Evolutionary conservation across 192 early-diverging fungal species (phyloP), one percentile per base, ranked within the genome.

Genomic region (Backusella parvicylindrica): DNA sequence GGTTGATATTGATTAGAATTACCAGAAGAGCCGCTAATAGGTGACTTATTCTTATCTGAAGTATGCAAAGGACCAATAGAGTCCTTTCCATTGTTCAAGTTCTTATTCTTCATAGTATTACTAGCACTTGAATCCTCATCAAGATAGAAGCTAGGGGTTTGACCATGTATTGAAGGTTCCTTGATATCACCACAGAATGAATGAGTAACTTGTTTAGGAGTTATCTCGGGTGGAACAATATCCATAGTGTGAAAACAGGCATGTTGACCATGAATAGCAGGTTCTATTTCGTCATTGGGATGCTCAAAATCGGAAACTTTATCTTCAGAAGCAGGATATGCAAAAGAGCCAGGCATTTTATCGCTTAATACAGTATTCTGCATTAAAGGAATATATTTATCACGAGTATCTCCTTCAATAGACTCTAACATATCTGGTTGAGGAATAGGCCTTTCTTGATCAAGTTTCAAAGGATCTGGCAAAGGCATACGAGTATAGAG

Each of bases 131-230:
- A 21, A 50, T 33, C 3, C 0, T 68, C 21, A 37, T 70, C 11
- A 70, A 6, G 26, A 15, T 70, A 70, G n/a, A 70, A 70, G 16
- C 68, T 70, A 47, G 68, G 68, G 28, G 43, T 70, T 31, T 70
- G 68, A 31, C 68, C 68, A 40, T 70, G 37, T 15, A 70, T 18
- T 31, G 38, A 38, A 41, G 68, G 68, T 30, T 70, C 68, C 1
- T 70, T 21, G 1, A 68, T 1, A 21, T 36, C 6, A 36, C 21
- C 66, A 21, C 66, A 68, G n/a, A 68, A 68, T 37, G 33, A 33
- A 21, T 68, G 66, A 3, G 18, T 21, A 26, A 38, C 32, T 9
- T 37, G 53, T 28, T 28, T 60, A 28, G 53, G 53, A 28, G 21
- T 60, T 28, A 60, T 60, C 26, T 60, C 53, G 21, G 53, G 53